These are phyloP conservation scores for Verbena officinalis DNA, from an alignment of 257 asterid species.

Conservation along the genomic window DNA sequence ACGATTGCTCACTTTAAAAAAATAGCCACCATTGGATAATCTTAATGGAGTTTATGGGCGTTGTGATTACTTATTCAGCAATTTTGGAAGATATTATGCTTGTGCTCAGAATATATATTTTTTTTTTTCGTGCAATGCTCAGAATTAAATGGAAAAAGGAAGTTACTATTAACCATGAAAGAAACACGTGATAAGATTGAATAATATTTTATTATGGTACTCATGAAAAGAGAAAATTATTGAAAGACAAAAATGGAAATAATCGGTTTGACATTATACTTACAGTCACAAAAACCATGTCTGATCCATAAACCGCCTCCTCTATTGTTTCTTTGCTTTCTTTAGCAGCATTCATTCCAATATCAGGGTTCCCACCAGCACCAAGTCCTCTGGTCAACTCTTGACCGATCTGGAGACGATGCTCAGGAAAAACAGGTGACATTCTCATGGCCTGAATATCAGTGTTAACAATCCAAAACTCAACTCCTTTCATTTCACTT, in stretches of 20 bases:
- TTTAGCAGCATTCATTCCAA: slow-evolving; percentile 90
- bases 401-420: slow-evolving; percentile 87
- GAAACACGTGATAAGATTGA: slow-evolving; percentile 4
- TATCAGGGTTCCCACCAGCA: slow-evolving; percentile 97
- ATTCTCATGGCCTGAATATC: slow-evolving; percentile 90
- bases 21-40: slow-evolving; percentile 9
- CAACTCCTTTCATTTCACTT: slow-evolving; percentile 89
- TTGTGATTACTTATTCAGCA: slow-evolving; percentile 1
- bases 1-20: no score
- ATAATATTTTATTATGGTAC: not conserved
- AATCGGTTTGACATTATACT: slow-evolving; percentile 22
- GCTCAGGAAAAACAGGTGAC: slow-evolving; percentile 72
- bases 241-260: slow-evolving; percentile 1
- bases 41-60: slow-evolving; percentile 1
- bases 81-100: slow-evolving; percentile 1
- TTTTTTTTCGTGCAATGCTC: no score
- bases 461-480: slow-evolving; percentile 95
- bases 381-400: slow-evolving; percentile 97
- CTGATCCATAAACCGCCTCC: slow-evolving; percentile 70
- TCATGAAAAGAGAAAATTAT: not conserved
- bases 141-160: not conserved
- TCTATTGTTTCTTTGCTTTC: slow-evolving; percentile 86
- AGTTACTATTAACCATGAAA: slow-evolving; percentile 4
- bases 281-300: slow-evolving; percentile 68
- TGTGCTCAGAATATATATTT: no score